Conservation (phyloP, 305 asterid species). For the Fraxinus sp. region DNA sequence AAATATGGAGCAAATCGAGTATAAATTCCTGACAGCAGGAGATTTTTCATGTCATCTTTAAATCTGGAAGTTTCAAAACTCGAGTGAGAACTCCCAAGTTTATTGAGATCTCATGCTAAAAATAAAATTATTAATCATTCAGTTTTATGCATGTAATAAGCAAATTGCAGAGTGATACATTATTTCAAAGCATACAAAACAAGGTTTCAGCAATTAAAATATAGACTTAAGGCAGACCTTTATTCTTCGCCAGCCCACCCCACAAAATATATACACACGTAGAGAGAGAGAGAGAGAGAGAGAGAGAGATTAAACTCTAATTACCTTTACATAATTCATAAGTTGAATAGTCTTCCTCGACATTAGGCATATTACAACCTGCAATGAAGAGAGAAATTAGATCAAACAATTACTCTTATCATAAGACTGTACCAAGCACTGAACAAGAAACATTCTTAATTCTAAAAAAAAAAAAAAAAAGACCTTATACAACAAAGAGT, state of each 20-base stretch:
- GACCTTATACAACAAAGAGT: slow-evolving; percentile 16
- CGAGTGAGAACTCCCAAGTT: neutral
- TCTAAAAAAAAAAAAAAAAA: neutral
- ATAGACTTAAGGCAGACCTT: slow-evolving; percentile 12
- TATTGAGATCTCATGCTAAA: neutral
- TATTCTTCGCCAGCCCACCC: slow-evolving; percentile 3
- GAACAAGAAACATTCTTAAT: neutral
- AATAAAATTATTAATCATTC: neutral
- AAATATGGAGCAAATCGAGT: neutral
- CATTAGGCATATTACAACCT: slow-evolving; percentile 96
- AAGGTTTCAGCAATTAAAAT: slow-evolving; percentile 6
- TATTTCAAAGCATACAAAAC: neutral
- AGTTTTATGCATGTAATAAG: neutral
- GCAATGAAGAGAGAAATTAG: slow-evolving; percentile 30
- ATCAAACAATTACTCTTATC: slow-evolving; percentile 27
- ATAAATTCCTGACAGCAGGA: neutral
- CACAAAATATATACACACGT: neutral
- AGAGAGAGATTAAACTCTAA: neutral
- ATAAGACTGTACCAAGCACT: slow-evolving; percentile 16
- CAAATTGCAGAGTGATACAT: neutral
- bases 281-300: neutral
- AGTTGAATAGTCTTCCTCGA: slow-evolving; percentile 76
- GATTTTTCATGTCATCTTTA: neutral
- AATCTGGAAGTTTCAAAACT: neutral
- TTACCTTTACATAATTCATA: slow-evolving; percentile 93